Percentiles rank a stretch among this genome's conserved stretches.
Conservation (phyloP, 2,329 filamentous ascomycete genomes). For the Aspergillus glaucus region DNA sequence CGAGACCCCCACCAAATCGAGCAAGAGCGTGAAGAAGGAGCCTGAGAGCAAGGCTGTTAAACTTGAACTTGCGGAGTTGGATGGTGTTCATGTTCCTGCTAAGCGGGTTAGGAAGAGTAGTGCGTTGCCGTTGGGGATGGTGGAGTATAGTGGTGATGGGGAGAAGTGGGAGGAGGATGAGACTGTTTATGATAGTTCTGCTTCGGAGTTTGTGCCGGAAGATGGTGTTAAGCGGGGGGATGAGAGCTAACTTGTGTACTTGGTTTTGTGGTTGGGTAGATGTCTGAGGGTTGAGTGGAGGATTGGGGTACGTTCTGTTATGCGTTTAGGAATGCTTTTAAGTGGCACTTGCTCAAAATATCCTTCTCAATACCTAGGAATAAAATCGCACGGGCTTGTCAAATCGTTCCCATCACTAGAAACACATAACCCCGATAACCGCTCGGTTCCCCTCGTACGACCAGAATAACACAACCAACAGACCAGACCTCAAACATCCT, state of each 20-base stretch:
- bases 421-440: no score
- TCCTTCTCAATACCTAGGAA: no score
- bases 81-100: conserved; percentile 3
- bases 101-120: conserved; percentile 17
- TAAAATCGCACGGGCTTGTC: no score
- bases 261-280: no score
- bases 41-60: neutral
- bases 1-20: neutral
- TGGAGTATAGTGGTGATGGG: conserved; percentile 12
- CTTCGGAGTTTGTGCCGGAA: conserved; percentile 16
- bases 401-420: no score
- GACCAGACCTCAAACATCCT: neutral
- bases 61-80: conserved; percentile 1
- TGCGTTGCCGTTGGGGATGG: conserved; percentile 11
- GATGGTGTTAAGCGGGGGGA: conserved; percentile 1
- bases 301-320: no score
- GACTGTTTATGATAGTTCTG: conserved; percentile 7
- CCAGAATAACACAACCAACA: neutral
- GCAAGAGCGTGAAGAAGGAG: conserved; percentile 5
- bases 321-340: no score
- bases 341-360: no score
- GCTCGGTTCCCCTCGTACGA: neutral
- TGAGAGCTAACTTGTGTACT: neutral
- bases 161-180: conserved; percentile 5
- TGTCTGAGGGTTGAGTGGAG: no score